phyloP scores from a whole-genome alignment of 345 rosid genomes.

The Murraya koenigii region DNA sequence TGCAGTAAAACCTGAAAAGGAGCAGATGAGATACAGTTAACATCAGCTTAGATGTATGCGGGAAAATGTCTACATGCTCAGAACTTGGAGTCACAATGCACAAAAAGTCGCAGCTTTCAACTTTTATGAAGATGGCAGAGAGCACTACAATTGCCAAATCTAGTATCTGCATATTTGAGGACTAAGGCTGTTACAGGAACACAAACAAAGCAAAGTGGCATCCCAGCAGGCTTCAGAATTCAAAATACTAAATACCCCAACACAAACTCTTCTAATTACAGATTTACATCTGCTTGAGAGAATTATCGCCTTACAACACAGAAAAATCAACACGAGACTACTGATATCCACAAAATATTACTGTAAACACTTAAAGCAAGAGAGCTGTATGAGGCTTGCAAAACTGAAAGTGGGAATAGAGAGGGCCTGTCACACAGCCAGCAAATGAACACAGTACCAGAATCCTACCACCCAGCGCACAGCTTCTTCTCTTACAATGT shows the following conservation, averaged over 20 bases:
- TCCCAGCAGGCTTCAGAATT: not conserved
- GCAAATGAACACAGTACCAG: not conserved
- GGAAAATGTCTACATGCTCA: not conserved
- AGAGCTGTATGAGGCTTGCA: not conserved
- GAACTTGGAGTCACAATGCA: not conserved
- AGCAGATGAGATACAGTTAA: not conserved
- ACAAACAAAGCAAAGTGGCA: not conserved
- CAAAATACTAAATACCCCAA: not conserved
- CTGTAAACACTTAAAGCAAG: not conserved
- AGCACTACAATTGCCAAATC: not conserved
- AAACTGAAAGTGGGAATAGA: not conserved
- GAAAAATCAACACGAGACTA: not conserved
- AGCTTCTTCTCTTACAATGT: not conserved
- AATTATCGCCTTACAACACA: not conserved
- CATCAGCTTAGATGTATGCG: not conserved
- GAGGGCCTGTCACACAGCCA: not conserved
- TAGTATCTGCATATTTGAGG: not conserved
- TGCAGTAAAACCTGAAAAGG: constrained; percentile 53
- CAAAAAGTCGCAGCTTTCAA: not conserved
- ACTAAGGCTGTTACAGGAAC: not conserved
- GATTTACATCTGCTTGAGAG: not conserved
- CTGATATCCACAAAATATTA: not conserved
- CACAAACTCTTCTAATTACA: not conserved
- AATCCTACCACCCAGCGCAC: not conserved
- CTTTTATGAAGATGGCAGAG: not conserved